Evolutionary conservation across 2,329 filamentous ascomycete genomes (phyloP), one percentile per base, ranked within the genome.

Genomic region (Colletotrichum melonis): DNA sequence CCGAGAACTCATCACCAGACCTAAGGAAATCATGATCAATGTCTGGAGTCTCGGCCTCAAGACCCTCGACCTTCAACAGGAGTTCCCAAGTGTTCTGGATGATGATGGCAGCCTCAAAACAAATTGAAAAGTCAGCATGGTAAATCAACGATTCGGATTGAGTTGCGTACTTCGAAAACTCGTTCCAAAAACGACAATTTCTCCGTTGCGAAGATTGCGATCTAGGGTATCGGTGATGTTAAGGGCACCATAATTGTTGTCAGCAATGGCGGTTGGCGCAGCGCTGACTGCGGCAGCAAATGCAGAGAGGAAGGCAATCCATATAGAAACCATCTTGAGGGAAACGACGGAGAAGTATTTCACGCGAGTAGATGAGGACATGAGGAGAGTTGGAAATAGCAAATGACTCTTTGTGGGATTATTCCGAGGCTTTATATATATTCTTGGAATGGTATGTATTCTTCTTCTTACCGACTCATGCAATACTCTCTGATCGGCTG

Each of bases 31-130:
- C 66, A 16, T 69, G 28, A 42, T 69, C 69, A 32, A 55, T 7
- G 22, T 49, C 24, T 4, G 69, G 66, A 7, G 66, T 22, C 69
- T 72, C 65, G 24, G 69, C 28, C 7, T 19, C 19, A 14, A 72
- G 3, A 9, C 59, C 16, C 66, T 59, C 30, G 9, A 30, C 24
- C 58, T 63, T 59, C 38, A 72, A 55, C 5, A 72, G 42, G 14
- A 69, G 58, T 14, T 59, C 7, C 58, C 59, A 72, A 8, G 69
- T 72, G 66, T 72, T 66, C 54, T 69, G 22, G 16, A 59, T 69
- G 26, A 72, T 59, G 66, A 72, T 64, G 5, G 49, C 28, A 32
- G 69, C 69, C 69, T 8, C 4, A 32, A 9, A 8, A 4, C 35
- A 5, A 5, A 19, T 52, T 16, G 5, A 6, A 8, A 35, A 4